Base-by-base conservation (phyloP, 2,329 filamentous ascomycete species). In the Basipetospora chlamydospora region DNA sequence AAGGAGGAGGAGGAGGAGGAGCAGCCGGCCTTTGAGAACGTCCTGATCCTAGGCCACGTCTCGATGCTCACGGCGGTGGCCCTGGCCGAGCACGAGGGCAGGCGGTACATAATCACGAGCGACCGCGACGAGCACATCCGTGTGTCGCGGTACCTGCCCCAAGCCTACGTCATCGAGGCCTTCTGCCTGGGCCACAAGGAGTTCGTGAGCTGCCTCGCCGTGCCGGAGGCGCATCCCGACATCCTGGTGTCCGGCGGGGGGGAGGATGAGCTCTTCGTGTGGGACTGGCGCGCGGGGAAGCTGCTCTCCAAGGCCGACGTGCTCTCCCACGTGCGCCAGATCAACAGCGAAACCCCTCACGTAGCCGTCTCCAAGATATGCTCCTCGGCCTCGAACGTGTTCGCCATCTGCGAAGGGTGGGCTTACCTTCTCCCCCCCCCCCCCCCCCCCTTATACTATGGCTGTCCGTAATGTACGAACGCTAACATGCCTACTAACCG, bases 101-200 rank as follows among this genome's bases (percentile, higher is more conserved):
- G 54, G 20, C 55, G 54, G 12, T 73, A 72, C 45, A 69, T 75
- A 49, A 44, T 76, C 45, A 73, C 71, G 0, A 63, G 60, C 5
- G 66, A 74, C 43, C 61, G 70, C 10, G 70, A 73, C 50, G 64
- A 75, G 44, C 90, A 98, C 57, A 88, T 98, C 49, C 80, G 90
- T 26, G 67, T 95, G 15, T 93, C 84, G 33, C 72, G 85, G 40
- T 84, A 79, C 26, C 66, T 77, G 4, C 81, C 84, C 1, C 87
- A 96, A 54, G 67, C 84, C 1, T 80, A 95, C 54, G 67, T 96
- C 41, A 92, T 95, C 44, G 86, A 96, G 56, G 68, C 68, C 0
- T 96, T 82, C 56, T 96, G 88, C 52, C 69, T 95, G 3, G 88
- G 86, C 4, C 90, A 98, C 57, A 75, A 67, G 36, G 73, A 87